Evolutionary conservation across 495 filamentous ascomycete species (phyloP).

Genomic region (Halenospora varia): DNA sequence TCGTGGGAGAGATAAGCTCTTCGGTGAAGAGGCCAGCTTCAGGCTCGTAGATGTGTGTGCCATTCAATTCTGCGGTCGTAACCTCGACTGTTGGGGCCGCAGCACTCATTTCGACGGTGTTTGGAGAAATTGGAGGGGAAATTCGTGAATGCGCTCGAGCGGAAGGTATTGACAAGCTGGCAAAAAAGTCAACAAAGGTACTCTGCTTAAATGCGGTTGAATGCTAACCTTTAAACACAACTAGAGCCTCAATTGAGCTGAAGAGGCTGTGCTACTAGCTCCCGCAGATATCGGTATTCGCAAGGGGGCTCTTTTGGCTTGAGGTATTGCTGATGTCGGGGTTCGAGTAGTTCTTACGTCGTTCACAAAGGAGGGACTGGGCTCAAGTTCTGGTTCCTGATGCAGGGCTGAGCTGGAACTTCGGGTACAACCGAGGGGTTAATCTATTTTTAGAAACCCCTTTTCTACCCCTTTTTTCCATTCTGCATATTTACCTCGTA

Average conservation of each 20-base stretch:
- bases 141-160: background rate
- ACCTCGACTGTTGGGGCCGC: background rate
- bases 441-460: background rate
- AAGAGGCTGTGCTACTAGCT: background rate
- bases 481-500: no score
- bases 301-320: background rate
- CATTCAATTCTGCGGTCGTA: background rate
- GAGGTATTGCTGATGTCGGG: background rate
- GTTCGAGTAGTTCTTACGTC: background rate
- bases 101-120: conserved; percentile 30
- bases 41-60: conserved; percentile 29
- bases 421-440: background rate
- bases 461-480: background rate
- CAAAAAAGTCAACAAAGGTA: background rate
- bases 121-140: background rate
- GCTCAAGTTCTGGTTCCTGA: background rate
- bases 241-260: background rate
- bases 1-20: conserved; percentile 71
- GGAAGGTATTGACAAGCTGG: background rate
- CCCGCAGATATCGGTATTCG: background rate
- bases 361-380: background rate
- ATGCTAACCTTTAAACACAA: background rate
- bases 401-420: background rate
- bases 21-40: conserved; percentile 68
- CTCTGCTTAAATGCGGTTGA: background rate